Base-by-base conservation (phyloP, 306 rosid species). In the Lotus japonicus region DNA sequence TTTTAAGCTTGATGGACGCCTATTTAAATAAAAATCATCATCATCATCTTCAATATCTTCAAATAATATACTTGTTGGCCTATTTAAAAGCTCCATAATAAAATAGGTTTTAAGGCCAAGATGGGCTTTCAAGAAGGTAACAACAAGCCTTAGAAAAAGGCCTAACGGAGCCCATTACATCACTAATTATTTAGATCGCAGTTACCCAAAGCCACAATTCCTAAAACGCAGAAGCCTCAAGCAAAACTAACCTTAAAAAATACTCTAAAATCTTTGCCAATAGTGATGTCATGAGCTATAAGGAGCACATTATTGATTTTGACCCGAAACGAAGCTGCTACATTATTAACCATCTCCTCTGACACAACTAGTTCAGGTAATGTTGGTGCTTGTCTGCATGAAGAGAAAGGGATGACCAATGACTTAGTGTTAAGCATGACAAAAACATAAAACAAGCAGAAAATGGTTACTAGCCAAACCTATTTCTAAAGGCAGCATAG, bases 271-370 rank as follows among this genome's bases (percentile, higher is more conserved):
- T 94, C 97, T 72, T 90, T 94, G 75, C 98, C 98, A 58, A 94
- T 79, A 68, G 98, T 85, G 82, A 94, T 90, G 68, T 88, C 96
- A 64, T 94, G 98, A 75, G 98, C 98, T 83, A 94, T 82, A 77
- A 85, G 89, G 64, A 94, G 87, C 65, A 82, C 77, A 61, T 79
- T 84, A 36, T 94, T 90, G 81, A 94, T 81, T 82, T 88, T 94
- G 28, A 83, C 98, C 23, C 98, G 98, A 79, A 90, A 65, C 14
- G 98, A 85, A 65, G 98, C 97, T 10, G 98, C 98, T 12, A 81
- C 98, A 19, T 77, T 83, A 63, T 83, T 84, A 46, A 94, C 98
- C 91, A 94, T 86, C 83, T 94, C 98, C 88, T 94, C 98, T 21
- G 98, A 85, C 66, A 94, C 76, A 59, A 82, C 96, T 79, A 94